Evolutionary conservation across 2,329 filamentous ascomycete genomes (phyloP).

Genomic region (Acrodontium crateriforme): DNA sequence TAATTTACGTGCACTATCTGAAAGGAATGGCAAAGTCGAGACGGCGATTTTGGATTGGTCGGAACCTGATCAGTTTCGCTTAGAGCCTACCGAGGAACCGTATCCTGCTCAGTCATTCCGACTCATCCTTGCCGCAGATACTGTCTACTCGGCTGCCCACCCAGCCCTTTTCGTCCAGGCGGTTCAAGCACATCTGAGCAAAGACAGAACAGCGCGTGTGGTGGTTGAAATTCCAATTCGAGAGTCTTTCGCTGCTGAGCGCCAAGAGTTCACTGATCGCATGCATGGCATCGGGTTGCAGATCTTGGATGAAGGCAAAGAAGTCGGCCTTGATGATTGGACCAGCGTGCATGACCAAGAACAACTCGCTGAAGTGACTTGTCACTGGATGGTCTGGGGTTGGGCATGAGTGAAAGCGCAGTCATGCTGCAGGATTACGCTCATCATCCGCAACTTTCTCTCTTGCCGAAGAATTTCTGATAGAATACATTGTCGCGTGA

Average conservation of each 20-base stretch:
- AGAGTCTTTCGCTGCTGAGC: constrained; percentile 53
- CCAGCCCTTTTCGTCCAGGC: constrained; percentile 59
- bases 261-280: constrained; percentile 45
- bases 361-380: constrained; percentile 38
- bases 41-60: constrained; percentile 63
- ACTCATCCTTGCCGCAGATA: constrained; percentile 71
- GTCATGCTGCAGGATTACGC: too few species aligned
- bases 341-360: constrained; percentile 23
- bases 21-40: constrained; percentile 42
- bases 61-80: constrained; percentile 33
- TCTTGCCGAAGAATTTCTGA: too few species aligned
- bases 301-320: constrained; percentile 46
- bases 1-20: constrained; percentile 46
- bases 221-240: constrained; percentile 72
- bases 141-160: constrained; percentile 75
- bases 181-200: constrained; percentile 52
- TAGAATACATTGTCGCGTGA: too few species aligned
- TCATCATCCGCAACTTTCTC: too few species aligned
- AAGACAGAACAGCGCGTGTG: constrained; percentile 44
- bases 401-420: constrained; percentile 20
- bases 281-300: constrained; percentile 44
- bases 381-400: constrained; percentile 55
- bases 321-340: constrained; percentile 64
- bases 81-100: constrained; percentile 3
- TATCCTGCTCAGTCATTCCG: constrained; percentile 22